Evolutionary conservation across 768 basidiomycete species (phyloP).

Genomic region (Cyathus striatus): DNA sequence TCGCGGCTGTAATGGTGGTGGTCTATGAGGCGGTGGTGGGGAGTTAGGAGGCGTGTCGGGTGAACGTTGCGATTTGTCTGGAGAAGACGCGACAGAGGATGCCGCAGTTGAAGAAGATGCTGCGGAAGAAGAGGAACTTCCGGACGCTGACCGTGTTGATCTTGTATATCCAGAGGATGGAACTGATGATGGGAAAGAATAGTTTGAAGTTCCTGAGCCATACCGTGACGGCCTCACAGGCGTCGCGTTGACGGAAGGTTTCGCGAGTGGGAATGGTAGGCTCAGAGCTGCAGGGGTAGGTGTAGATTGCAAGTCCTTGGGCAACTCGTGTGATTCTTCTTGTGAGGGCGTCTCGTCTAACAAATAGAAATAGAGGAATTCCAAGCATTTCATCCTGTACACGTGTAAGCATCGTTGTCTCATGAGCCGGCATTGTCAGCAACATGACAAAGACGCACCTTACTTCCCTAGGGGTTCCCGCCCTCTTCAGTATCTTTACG

Average conservation of each 20-base stretch:
- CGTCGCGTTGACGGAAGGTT: constrained; percentile 29
- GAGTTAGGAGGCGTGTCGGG: constrained; percentile 18
- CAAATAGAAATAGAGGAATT: constrained; percentile 93
- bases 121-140: constrained; percentile 34
- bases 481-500: constrained; percentile 84
- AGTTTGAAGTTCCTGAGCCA: constrained; percentile 30
- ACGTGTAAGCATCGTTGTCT: constrained; percentile 1
- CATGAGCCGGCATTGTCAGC: neutral
- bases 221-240: constrained; percentile 32
- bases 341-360: constrained; percentile 75
- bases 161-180: constrained; percentile 19
- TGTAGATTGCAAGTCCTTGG: constrained; percentile 12
- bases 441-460: constrained; percentile 47
- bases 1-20: constrained; percentile 31
- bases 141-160: constrained; percentile 36
- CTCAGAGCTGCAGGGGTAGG: constrained; percentile 30
- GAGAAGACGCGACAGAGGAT: constrained; percentile 36
- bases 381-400: constrained; percentile 89
- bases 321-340: too few relatives aligned
- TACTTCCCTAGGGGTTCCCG: constrained; percentile 82
- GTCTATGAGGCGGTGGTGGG: constrained; percentile 18
- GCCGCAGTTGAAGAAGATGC: constrained; percentile 34
- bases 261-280: constrained; percentile 35
- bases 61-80: constrained; percentile 30
- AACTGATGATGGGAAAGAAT: constrained; percentile 16